Evolutionary conservation across 148 eudicot genomes (phyloP).

Genomic region (Cornus kousa): DNA sequence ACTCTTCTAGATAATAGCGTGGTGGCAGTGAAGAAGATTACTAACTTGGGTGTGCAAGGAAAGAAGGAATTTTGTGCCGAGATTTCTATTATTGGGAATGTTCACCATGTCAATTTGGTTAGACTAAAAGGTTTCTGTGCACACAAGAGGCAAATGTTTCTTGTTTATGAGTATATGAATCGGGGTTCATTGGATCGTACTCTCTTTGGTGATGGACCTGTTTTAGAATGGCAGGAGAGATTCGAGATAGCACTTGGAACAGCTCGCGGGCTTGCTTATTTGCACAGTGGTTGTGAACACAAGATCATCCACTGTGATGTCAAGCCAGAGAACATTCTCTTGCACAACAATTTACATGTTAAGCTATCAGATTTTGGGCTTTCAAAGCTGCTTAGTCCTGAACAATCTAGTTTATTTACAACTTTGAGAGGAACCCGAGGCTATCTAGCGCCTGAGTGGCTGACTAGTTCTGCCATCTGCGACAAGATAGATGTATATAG

Average conservation of each 20-base stretch:
- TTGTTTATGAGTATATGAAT: slow-evolving; percentile 87
- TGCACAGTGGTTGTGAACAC: slow-evolving; percentile 68
- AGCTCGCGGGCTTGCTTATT: slow-evolving; percentile 81
- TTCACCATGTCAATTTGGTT: slow-evolving; percentile 80
- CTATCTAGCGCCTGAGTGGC: slow-evolving; percentile 94
- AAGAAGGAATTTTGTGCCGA: slow-evolving; percentile 76
- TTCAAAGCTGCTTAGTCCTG: slow-evolving; percentile 66
- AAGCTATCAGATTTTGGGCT: slow-evolving; percentile 86
- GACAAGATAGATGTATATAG: slow-evolving; percentile 87
- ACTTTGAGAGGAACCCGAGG: slow-evolving; percentile 96
- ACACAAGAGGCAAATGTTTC: slow-evolving; percentile 51
- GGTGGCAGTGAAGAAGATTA: slow-evolving; percentile 80
- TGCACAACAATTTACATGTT: slow-evolving; percentile 52
- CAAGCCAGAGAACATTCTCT: slow-evolving; percentile 82
- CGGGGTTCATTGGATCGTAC: slow-evolving; percentile 71
- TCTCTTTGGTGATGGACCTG: slow-evolving; percentile 70
- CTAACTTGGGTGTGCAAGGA: slow-evolving; percentile 57
- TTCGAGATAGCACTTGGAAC: slow-evolving; percentile 69
- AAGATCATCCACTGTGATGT: slow-evolving; percentile 87
- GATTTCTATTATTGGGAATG: slow-evolving; percentile 71
- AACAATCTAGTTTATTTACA: slow-evolving; percentile 66
- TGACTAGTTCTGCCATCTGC: slow-evolving; percentile 72
- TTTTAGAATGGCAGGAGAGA: slow-evolving; percentile 83
- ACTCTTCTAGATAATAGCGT: slow-evolving; percentile 45
- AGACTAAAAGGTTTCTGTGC: slow-evolving; percentile 75